Percentiles rank a stretch among this genome's conserved stretches.
Evolutionary conservation across 768 basidiomycete genomes (phyloP).

Genomic region (Mycena amicta): DNA sequence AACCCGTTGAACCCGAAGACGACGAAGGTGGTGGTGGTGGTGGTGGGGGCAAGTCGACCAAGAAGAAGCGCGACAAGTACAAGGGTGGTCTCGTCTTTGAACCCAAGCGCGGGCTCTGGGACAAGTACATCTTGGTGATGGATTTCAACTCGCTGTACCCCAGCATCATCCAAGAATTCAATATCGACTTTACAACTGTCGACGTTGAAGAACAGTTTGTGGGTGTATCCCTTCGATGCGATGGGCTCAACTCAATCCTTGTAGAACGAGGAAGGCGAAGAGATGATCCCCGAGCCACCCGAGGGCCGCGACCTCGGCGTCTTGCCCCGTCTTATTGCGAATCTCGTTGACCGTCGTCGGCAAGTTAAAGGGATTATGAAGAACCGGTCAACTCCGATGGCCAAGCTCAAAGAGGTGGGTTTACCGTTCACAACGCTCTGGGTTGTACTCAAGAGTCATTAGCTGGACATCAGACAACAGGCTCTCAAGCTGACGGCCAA

Average conservation of each 20-base stretch:
- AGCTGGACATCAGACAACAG: slow-evolving; percentile 98
- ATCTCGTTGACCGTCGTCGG: slow-evolving; percentile 85
- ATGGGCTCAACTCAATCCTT: slow-evolving; percentile 1
- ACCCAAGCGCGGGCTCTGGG: slow-evolving; percentile 94
- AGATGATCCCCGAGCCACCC: slow-evolving; percentile 90
- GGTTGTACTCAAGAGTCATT: not conserved
- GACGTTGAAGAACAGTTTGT: slow-evolving; percentile 63
- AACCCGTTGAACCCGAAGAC: slow-evolving; percentile 52
- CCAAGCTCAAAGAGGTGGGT: slow-evolving; percentile 81
- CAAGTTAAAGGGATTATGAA: slow-evolving; percentile 97
- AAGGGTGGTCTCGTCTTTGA: slow-evolving; percentile 98
- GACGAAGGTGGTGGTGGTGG: slow-evolving; percentile 52
- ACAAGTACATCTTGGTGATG: slow-evolving; percentile 97
- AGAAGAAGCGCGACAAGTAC: slow-evolving; percentile 89
- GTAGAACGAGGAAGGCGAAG: slow-evolving; percentile 55
- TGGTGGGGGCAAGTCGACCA: slow-evolving; percentile 44
- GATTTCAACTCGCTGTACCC: slow-evolving; percentile 99
- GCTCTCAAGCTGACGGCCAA: slow-evolving; percentile 98
- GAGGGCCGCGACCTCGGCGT: slow-evolving; percentile 78
- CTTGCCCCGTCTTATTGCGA: slow-evolving; percentile 96
- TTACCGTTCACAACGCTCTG: not conserved
- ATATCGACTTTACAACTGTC: slow-evolving; percentile 98
- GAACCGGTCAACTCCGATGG: slow-evolving; percentile 68
- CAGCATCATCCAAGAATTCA: slow-evolving; percentile 99
- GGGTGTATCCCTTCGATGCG: not conserved